Evolutionary conservation across 345 rosid genomes (phyloP).

Genomic region (Salix viminalis): DNA sequence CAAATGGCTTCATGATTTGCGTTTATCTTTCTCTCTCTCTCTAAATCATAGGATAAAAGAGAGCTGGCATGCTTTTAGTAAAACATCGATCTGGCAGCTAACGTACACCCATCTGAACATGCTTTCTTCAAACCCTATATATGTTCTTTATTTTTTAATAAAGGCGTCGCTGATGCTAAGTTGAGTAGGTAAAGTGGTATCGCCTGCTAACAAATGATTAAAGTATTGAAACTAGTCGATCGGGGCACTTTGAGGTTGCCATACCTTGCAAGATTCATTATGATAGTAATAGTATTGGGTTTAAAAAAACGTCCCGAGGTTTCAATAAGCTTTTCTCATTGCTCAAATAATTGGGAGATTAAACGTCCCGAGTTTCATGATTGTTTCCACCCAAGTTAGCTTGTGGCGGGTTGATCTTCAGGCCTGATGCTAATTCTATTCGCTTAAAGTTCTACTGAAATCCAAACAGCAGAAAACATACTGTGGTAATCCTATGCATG

Average conservation of each 20-base stretch:
- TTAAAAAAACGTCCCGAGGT: not conserved
- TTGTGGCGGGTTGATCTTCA: too few species aligned
- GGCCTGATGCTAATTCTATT: too few species aligned
- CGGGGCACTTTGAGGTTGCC: not conserved
- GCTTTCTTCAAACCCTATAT: conserved; percentile 8
- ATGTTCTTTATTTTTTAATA: not conserved
- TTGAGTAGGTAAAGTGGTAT: not conserved
- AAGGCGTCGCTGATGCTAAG: not conserved
- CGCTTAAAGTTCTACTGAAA: too few species aligned
- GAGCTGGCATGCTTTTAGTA: not conserved
- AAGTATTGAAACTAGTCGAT: conserved; percentile 1
- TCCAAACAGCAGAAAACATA: too few species aligned
- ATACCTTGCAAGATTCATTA: not conserved
- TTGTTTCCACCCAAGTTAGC: not conserved
- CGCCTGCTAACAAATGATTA: not conserved
- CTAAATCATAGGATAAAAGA: not conserved
- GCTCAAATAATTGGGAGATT: not conserved
- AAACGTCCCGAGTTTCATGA: not conserved
- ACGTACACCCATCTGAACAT: not conserved
- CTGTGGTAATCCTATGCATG: too few species aligned
- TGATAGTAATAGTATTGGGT: not conserved
- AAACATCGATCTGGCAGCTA: not conserved
- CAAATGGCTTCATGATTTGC: too few species aligned
- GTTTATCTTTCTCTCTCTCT: not conserved
- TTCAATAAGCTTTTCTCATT: not conserved